Evolutionary conservation across 2,329 filamentous ascomycete genomes (phyloP).

Genomic region (Paecilomyces variotii): DNA sequence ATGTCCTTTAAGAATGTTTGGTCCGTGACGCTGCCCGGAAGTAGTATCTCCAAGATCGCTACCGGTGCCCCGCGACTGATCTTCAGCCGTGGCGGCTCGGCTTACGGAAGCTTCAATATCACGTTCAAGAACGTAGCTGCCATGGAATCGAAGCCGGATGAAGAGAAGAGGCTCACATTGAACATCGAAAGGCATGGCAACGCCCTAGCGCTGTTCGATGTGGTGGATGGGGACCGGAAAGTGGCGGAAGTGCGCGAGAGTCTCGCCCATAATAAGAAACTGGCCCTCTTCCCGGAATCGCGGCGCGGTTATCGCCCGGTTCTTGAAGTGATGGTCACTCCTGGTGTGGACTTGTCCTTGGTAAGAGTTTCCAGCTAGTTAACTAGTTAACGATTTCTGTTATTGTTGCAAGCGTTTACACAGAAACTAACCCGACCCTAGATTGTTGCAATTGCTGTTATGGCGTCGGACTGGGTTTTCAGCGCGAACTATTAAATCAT

Average conservation of each 20-base stretch:
- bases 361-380: background rate
- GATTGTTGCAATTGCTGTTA: background rate
- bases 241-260: conserved; percentile 14
- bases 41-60: conserved; percentile 5
- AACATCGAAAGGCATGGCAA: conserved; percentile 9
- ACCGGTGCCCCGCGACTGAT: conserved; percentile 7
- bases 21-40: conserved; percentile 16
- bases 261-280: conserved; percentile 13
- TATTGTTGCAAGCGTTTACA: background rate
- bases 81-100: background rate
- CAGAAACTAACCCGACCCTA: background rate
- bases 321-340: conserved; percentile 4
- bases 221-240: conserved; percentile 14
- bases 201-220: conserved; percentile 10
- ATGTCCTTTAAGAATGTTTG: conserved; percentile 1
- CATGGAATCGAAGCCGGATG: conserved; percentile 1
- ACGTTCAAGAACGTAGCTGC: conserved; percentile 17
- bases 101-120: conserved; percentile 10
- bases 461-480: background rate
- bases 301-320: conserved; percentile 4
- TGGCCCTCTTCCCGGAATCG: conserved; percentile 8
- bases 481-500: background rate
- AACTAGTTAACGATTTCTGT: too few relatives aligned
- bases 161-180: conserved; percentile 4
- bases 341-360: conserved; percentile 6